These are phyloP conservation scores for Ascochyta viciae-villosae DNA, from an alignment of 2,329 filamentous ascomycete genomes.

Conservation along the genomic window DNA sequence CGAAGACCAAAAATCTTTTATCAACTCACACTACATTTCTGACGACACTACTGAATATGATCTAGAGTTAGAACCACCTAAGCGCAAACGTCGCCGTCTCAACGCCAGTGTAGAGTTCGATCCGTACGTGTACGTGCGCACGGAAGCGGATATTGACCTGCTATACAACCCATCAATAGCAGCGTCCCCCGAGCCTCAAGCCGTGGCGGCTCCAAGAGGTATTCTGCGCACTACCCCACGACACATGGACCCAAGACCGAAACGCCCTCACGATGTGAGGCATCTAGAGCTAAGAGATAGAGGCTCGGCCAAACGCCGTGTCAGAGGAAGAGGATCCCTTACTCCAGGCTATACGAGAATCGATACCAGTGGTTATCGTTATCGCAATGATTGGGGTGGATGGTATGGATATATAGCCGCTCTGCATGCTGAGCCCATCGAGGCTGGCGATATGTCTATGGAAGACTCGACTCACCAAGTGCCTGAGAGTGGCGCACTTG, in stretches of 20 bases:
- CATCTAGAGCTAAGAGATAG: background rate
- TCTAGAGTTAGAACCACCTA: background rate
- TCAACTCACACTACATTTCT: background rate
- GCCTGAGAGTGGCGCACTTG: background rate
- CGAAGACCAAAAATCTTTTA: background rate
- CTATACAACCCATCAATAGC: background rate
- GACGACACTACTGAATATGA: background rate
- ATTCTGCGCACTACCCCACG: background rate
- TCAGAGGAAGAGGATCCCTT: background rate
- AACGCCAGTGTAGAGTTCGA: background rate
- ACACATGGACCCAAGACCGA: background rate
- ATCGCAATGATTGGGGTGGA: background rate
- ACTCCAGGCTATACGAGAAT: background rate
- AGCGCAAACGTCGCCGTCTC: slow-evolving; percentile 1
- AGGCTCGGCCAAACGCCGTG: background rate
- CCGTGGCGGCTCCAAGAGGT: background rate
- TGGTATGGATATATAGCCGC: background rate
- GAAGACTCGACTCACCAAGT: background rate
- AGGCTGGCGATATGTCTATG: background rate
- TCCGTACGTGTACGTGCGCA: background rate
- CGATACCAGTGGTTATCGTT: background rate
- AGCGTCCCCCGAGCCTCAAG: background rate
- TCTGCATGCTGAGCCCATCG: background rate
- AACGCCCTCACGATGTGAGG: background rate
- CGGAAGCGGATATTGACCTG: background rate